Conservation (phyloP, 192 early-diverging fungal species). For the Coemansia sp. region DNA sequence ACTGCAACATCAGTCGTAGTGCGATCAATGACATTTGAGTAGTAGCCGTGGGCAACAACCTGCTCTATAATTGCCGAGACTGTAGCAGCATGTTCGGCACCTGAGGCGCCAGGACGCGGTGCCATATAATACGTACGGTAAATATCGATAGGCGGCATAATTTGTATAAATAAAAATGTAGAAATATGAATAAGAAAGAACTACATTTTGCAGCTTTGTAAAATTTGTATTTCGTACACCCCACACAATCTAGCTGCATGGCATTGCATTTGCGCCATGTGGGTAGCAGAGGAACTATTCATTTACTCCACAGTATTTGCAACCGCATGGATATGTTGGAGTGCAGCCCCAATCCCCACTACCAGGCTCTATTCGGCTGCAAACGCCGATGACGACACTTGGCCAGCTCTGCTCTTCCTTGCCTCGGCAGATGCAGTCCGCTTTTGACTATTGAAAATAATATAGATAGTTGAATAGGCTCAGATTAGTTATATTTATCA, state of each 20-base stretch:
- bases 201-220: not conserved
- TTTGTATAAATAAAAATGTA: not conserved
- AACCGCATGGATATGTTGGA: conserved; percentile 48
- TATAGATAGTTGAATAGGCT: too few species aligned
- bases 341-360: conserved; percentile 54
- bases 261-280: not conserved
- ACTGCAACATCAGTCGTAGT: not conserved
- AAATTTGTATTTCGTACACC: not conserved
- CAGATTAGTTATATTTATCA: not conserved
- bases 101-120: not conserved
- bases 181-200: not conserved
- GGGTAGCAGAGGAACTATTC: not conserved
- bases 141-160: conserved; percentile 32
- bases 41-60: not conserved
- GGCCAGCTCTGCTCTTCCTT: conserved; percentile 26
- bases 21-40: not conserved
- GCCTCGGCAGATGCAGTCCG: conserved; percentile 42
- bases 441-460: conserved; percentile 56
- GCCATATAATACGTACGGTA: conserved; percentile 11
- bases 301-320: conserved; percentile 1
- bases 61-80: conserved; percentile 13
- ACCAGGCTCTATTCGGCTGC: conserved; percentile 45
- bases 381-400: conserved; percentile 34
- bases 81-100: not conserved
- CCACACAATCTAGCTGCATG: not conserved